Evolutionary conservation across 345 rosid genomes (phyloP), one percentile per base, ranked within the genome.

Genomic region (Balakata baccata): DNA sequence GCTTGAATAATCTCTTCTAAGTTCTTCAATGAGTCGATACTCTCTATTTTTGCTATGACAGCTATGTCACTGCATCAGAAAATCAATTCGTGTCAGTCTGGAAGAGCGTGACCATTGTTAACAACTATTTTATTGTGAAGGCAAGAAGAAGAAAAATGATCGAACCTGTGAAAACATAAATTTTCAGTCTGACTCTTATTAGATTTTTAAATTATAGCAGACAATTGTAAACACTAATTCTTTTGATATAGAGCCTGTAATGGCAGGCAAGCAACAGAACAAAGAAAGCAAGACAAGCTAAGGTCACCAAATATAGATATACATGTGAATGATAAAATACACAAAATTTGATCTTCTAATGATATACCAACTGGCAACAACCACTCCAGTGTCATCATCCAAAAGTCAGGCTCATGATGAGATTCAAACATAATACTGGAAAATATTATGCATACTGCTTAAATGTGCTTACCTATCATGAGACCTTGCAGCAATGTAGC

Each of bases 1-100:
- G 97, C 95, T 79, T 34, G 83, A 62, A 93, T 83, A 61, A 96
- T 96, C 73, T 90, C 97, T 85, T 93, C 95, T 85, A 96, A 86
- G 82, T 91, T 96, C 79, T 74, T 90, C 75, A 96, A 74, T 3
- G 99, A 96, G 78, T 93, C 98, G 18, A 91, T 84, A 75, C 99
- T 96, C 85, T 96, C 98, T 59, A 96, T 93, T 86, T 96, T 96
- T 68, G 98, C 98, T 82, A 96, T 84, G 69, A 96, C 87, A 76
- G 95, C 88, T 69, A 93, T 86, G 60, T 91, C 99, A 80, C 99
- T 92, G 85, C 65, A 82, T 29, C 57, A 68, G 29, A 74, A 53
- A 39, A 79, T 38, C 12, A 68, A 37, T 25, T 65, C 47, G 38
- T 63, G 49, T 77, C 58, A 76, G 74, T 71, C 49, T 37, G n/a